Percentiles rank a stretch among this genome's conserved stretches.
Evolutionary conservation across 345 rosid genomes (phyloP).

Genomic region (Adansonia digitata): DNA sequence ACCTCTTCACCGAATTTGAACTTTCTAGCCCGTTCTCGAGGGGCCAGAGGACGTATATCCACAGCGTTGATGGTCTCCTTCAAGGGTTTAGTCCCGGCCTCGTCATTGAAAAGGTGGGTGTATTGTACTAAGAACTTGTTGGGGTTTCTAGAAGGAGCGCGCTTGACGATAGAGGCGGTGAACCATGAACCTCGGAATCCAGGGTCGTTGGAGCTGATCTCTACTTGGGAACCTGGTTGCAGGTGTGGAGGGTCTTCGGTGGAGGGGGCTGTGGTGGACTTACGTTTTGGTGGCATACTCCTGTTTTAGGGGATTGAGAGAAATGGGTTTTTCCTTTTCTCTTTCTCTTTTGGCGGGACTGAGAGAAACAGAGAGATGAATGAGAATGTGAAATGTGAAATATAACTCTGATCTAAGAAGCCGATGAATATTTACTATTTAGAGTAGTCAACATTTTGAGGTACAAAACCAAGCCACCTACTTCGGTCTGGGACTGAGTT

Average conservation of each 20-base stretch:
- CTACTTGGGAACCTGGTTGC: conserved; percentile 49
- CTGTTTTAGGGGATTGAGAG: neutral
- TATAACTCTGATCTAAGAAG: too few relatives aligned
- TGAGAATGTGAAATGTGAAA: too few relatives aligned
- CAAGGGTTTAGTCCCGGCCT: conserved; percentile 37
- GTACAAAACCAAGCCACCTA: too few relatives aligned
- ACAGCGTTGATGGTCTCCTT: conserved; percentile 31
- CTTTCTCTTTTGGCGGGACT: conserved; percentile 14
- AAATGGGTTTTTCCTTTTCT: too few relatives aligned
- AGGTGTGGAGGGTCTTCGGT: conserved; percentile 15
- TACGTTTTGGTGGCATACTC: conserved; percentile 15
- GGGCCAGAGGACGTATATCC: conserved; percentile 52
- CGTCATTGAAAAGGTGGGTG: conserved; percentile 42
- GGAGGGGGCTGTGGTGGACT: neutral
- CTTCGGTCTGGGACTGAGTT: too few relatives aligned
- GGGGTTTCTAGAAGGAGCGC: conserved; percentile 22
- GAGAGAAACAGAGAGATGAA: neutral
- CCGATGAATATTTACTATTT: too few relatives aligned
- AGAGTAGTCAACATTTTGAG: too few relatives aligned
- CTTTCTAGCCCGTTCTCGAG: conserved; percentile 39
- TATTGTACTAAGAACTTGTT: conserved; percentile 43
- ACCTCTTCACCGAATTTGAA: conserved; percentile 54
- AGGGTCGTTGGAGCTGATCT: conserved; percentile 53
- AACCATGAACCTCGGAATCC: conserved; percentile 82
- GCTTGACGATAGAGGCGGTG: conserved; percentile 39